Conservation (phyloP, 345 rosid species). For the Salix arbutifolia region DNA sequence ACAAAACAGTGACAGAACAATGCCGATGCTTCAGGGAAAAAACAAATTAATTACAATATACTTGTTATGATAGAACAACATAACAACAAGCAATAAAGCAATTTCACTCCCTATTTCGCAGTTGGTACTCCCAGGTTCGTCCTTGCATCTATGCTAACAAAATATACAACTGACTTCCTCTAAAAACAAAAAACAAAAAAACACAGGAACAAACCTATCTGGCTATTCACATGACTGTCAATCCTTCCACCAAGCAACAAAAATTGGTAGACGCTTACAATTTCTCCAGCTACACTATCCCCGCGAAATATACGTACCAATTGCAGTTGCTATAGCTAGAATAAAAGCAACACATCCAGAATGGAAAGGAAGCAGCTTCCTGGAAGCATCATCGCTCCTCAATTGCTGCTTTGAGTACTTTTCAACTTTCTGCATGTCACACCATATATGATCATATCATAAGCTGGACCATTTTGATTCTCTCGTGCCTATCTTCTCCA, state of each 20-base stretch:
- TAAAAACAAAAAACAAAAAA: slow-evolving; percentile 2
- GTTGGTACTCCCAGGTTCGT: slow-evolving; percentile 14
- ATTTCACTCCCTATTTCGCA: slow-evolving; percentile 7
- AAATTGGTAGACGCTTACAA: slow-evolving; percentile 27
- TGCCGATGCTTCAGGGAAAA: not conserved
- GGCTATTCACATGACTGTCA: slow-evolving; percentile 30
- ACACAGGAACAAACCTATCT: slow-evolving; percentile 11
- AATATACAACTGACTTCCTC: slow-evolving; percentile 26
- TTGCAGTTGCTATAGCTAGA: not conserved
- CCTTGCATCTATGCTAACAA: slow-evolving; percentile 18
- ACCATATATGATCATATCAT: not conserved
- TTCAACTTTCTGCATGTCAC: not conserved
- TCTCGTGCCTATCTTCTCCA: slow-evolving; percentile 61
- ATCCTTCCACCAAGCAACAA: slow-evolving; percentile 26
- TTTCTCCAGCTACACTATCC: slow-evolving; percentile 7
- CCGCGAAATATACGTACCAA: not conserved
- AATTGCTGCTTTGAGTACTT: slow-evolving; percentile 2
- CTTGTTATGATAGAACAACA: not conserved
- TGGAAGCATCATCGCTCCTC: not conserved
- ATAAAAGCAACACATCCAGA: slow-evolving; percentile 4
- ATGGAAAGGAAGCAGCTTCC: slow-evolving; percentile 11
- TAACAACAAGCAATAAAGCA: slow-evolving; percentile 11
- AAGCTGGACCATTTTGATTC: not conserved
- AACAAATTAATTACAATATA: not conserved
- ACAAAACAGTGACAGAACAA: not conserved